Evolutionary conservation across 139 green algal species (phyloP), one percentile per base, ranked within the genome.

Genomic region (Yamagishiella unicocca): DNA sequence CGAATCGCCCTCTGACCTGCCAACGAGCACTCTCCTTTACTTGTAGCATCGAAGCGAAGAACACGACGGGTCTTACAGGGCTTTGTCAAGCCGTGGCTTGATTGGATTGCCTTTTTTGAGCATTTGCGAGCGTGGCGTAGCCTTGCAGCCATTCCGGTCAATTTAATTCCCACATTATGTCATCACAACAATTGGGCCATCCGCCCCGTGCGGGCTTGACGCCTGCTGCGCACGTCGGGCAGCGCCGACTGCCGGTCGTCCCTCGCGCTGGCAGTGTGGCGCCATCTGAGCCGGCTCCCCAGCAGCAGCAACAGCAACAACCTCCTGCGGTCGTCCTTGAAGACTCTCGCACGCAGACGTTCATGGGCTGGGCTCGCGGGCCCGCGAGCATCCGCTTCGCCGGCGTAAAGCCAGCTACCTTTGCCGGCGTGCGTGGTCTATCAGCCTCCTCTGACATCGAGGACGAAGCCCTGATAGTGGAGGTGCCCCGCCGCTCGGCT

Each of bases 401-500:
- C 38, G 90, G 82, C 27, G 42, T 92, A 17, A 29, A 58, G 70
- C 84, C 89, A 21, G 87, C 91, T 2, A 75, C 70, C 27, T 94
- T 94, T 40, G 88, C 55, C 43, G 92, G 92, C 2, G 45, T 95
- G 25, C 83, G 94, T 3, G 94, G 94, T 8, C 90, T 96, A 74
- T 70, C 70, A 33, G 94, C 94, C 1, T 61, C 84, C n/a, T 68
- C 77, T 4, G 82, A 74, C 73, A 92, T 97, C 8, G 62, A 74
- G 4, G 31, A 80, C 29, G 94, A 93, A 14, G 90, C 95, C 42
- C 74, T 90, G n/a, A 76, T 97, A n/a, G 85, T 97, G 2, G 92
- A 91, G 33, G 80, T 98, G 0, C 95, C 95, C 0, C 83, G 93
- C 2, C 79, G 31, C 2, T 86, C 88, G 0, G 93, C 93, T 0